Base-by-base conservation (phyloP, 257 asterid genomes). In the Solanum pennellii region DNA sequence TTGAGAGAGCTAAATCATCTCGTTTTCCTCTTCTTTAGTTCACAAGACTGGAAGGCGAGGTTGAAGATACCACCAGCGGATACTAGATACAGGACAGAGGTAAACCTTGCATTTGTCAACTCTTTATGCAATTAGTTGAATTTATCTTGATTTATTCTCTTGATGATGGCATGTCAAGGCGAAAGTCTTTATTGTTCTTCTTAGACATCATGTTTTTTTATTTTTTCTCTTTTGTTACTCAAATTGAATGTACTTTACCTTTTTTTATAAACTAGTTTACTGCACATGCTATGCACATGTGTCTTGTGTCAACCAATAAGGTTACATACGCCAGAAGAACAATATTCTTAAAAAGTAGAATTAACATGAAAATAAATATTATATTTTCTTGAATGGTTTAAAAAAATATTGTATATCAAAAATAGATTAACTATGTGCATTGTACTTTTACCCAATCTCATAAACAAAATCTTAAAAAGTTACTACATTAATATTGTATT, bases 71-170 rank as follows among this genome's bases (percentile, higher is more conserved):
- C 99, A 65, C 93, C 98, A 16, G 85, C 90, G 88, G 99, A 96
- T 92, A 89, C 93, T 23, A 97, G 99, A 42, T 95, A 91, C 87
- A 93, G 90, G 89, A 96, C 99, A 41, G 99, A 96, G 98, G 99
- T 93, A 88, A 90, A 87, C 56, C 29, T 87, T 71, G 66, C 29
- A 27, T 56, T 45, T 41, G 7, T 23, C 68, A 31, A 23, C 33
- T 49, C 86, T 66, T 10, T 25, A 68, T 73, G 76, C 85, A 29
- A 18, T 80, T 65, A 5, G 31, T 87, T 44, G 62, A 65, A 60
- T 87, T 52, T 65, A 42, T 42, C 39, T 79, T 80, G 65, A 56
- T 56, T 86, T 31, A 45, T 33, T 77, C 62, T 77, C 84, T 77
- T 77, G 68, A 47, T 16, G 85, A 49, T 20, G 65, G n/a, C 27